Conservation (phyloP, 192 early-diverging fungal species). For the Radiomyces spectabilis region DNA sequence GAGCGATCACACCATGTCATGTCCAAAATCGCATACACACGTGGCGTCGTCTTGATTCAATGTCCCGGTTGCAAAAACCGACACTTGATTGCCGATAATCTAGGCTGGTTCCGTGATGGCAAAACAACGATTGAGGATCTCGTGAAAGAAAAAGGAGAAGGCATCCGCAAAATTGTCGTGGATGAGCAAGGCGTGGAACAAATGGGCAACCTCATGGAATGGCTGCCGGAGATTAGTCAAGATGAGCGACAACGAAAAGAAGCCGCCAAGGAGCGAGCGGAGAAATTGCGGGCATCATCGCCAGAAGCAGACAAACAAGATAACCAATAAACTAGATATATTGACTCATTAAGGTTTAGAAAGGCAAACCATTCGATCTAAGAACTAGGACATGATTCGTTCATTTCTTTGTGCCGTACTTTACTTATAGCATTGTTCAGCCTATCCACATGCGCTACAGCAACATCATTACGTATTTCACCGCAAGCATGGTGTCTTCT, state of each 20-base stretch:
- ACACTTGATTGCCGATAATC: conserved; percentile 95
- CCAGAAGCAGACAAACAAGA: too few relatives aligned
- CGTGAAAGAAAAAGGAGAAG: conserved; percentile 69
- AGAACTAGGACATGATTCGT: too few relatives aligned
- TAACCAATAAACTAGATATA: too few relatives aligned
- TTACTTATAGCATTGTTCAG: too few relatives aligned
- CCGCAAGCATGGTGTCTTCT: too few relatives aligned
- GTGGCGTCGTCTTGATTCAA: conserved; percentile 90
- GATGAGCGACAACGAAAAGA: conserved; percentile 33
- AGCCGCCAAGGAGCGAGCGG: conserved; percentile 7
- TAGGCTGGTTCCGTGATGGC: conserved; percentile 85
- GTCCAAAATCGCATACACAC: conserved; percentile 83
- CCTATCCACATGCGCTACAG: too few relatives aligned
- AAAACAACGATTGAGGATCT: conserved; percentile 76
- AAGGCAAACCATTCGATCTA: too few relatives aligned
- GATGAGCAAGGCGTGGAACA: conserved; percentile 30
- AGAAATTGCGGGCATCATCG: too few relatives aligned
- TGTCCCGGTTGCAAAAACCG: conserved; percentile 86
- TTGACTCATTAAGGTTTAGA: too few relatives aligned
- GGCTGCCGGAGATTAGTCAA: conserved; percentile 41
- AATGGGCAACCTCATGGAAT: conserved; percentile 39
- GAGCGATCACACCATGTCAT: conserved; percentile 82
- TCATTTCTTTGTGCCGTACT: too few relatives aligned
- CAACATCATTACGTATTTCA: too few relatives aligned
- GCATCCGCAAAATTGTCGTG: conserved; percentile 43